Conservation (phyloP, 805 yeast species). For the Hanseniaspora meyeri region DNA sequence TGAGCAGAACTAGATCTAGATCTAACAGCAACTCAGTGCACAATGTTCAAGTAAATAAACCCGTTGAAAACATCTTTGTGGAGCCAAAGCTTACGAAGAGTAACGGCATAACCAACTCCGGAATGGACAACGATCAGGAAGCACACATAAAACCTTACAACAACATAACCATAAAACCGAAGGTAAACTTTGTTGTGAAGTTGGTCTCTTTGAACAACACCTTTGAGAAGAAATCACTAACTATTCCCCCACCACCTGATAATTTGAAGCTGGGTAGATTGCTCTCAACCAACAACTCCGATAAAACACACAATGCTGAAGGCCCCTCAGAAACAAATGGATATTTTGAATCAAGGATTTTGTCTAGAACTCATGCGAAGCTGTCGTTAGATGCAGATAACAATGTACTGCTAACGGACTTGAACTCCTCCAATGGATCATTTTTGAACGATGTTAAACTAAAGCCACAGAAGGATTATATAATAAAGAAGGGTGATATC, state of each 20-base stretch:
- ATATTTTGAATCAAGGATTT: constrained; percentile 83
- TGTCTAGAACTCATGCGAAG: constrained; percentile 89
- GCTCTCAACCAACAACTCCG: constrained; percentile 31
- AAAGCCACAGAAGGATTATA: constrained; percentile 37
- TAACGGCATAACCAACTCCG: neutral
- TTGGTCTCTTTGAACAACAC: constrained; percentile 69
- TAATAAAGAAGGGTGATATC: constrained; percentile 66
- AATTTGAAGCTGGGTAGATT: constrained; percentile 84
- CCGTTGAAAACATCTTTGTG: neutral
- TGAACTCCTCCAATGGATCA: constrained; percentile 89
- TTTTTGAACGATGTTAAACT: constrained; percentile 70
- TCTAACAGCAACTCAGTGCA: constrained; percentile 9
- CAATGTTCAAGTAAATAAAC: neutral
- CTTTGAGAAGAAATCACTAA: constrained; percentile 64
- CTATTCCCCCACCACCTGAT: constrained; percentile 72
- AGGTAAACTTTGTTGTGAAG: constrained; percentile 48
- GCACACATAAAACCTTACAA: constrained; percentile 1
- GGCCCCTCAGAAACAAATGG: constrained; percentile 42
- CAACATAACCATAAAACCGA: constrained; percentile 19
- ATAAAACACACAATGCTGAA: constrained; percentile 8
- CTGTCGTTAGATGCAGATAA: constrained; percentile 53
- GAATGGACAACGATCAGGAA: neutral
- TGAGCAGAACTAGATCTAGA: constrained; percentile 10
- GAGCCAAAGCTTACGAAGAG: neutral
- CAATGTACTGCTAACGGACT: constrained; percentile 64